Base-by-base conservation (phyloP, 352 stramenopile genomes). In the Phytophthora agathidicida region DNA sequence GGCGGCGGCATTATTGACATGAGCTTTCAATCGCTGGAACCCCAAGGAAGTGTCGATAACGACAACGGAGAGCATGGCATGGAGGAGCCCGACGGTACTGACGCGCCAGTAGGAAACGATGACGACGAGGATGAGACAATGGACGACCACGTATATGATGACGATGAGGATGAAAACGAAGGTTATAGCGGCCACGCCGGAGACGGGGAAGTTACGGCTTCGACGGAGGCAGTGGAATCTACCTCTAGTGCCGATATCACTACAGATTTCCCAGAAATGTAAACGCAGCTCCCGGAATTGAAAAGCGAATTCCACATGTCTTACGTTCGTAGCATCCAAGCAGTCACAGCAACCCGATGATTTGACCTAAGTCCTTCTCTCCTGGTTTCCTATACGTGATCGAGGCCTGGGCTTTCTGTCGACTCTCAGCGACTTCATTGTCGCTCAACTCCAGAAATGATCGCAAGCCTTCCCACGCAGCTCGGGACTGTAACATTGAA, bases 1-100 rank as follows among this genome's bases (percentile, higher is more conserved):
- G 84, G 86, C 11, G 84, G 86, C 17, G 86, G 89, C 36, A 83
- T 95, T 27, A 93, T 94, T 55, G 81, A 93, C 60, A 70, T 94
- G 33, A 83, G 67, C 35, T 68, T 76, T 19, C 71, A 82, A 11
- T 51, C 54, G 1, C 32, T 74, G 0, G 55, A 20, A 43, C 49
- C 47, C n/a, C 44, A 60, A 23, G 49, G 51, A 39, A 56, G 71
- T 22, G 38, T 43, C 28, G 68, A 54, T 30, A 45, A 76, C 2
- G 64, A 68, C 33, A 75, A 47, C 11, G 68, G 52, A 37, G 59
- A 67, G 13, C 45, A 73, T 13, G 50, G 58, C 7, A 53, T 61
- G 1, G 67, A 75, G n/a, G 77, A 77, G 39, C 47, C 57, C 9
- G 73, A 86, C 16, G 70, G 58, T 23, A 77, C 65, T 9, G 76